phyloP scores from a whole-genome alignment of 202 grass and related monocot species.

The Bolboschoenoplectus hybrid region DNA sequence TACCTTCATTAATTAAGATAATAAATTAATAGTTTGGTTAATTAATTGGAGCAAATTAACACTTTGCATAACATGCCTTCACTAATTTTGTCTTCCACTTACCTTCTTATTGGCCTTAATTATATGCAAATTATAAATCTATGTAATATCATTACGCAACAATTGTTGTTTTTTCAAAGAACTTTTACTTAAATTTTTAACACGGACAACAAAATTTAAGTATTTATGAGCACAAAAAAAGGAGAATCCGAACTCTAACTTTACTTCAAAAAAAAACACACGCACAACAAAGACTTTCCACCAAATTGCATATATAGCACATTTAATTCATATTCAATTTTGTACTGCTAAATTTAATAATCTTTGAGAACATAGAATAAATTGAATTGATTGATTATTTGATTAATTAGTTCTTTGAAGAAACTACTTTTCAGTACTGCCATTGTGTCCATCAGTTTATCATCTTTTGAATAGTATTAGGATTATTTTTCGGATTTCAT shows the following conservation, averaged over 20 bases:
- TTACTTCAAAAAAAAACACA: background rate
- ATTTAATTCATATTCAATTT: background rate
- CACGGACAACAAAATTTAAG: no score
- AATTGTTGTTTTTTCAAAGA: background rate
- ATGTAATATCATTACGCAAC: background rate
- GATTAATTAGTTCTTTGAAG: background rate
- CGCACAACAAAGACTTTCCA: background rate
- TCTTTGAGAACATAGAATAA: background rate
- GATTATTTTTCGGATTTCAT: no score
- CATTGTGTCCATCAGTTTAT: no score
- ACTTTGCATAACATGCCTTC: background rate
- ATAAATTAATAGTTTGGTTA: background rate
- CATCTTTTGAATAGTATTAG: no score
- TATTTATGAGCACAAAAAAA: no score
- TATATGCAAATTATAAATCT: background rate
- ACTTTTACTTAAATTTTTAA: no score
- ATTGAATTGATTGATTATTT: background rate
- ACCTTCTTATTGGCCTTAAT: background rate
- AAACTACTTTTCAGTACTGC: background rate
- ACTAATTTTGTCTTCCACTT: background rate
- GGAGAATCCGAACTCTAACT: no score
- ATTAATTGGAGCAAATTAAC: background rate
- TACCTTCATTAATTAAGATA: no score
- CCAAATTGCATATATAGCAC: background rate
- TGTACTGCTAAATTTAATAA: no score